These are phyloP conservation scores for Colletotrichum spinosum DNA, from an alignment of 2,329 filamentous ascomycete genomes.

Conservation along the genomic window DNA sequence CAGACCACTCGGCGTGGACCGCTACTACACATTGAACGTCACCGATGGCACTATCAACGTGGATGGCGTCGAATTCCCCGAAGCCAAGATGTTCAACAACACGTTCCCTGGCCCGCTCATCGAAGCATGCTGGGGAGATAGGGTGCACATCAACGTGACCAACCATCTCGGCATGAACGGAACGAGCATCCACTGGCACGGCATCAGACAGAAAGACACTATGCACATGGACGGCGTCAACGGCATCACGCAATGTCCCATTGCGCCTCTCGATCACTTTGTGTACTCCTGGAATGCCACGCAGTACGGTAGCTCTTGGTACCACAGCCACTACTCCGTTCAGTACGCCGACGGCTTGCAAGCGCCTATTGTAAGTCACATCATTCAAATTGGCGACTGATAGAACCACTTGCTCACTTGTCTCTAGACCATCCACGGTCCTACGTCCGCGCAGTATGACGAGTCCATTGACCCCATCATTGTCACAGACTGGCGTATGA, in stretches of 20 bases:
- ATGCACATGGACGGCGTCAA: constrained; percentile 44
- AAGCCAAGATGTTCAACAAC: constrained; percentile 43
- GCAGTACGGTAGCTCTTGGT: constrained; percentile 53
- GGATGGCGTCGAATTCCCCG: constrained; percentile 39
- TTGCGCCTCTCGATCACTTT: constrained; percentile 57
- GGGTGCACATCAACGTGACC: constrained; percentile 65
- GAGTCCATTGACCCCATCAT: constrained; percentile 36
- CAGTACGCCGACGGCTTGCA: constrained; percentile 63
- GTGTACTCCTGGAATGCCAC: constrained; percentile 46
- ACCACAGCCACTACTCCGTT: constrained; percentile 54
- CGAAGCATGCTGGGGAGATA: constrained; percentile 45
- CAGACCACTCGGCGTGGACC: constrained; percentile 38
- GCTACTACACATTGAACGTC: constrained; percentile 40
- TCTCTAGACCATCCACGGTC: constrained; percentile 37
- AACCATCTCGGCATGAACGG: constrained; percentile 67
- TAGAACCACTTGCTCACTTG: neutral
- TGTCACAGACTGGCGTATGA: constrained; percentile 37
- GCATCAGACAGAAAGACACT: constrained; percentile 56
- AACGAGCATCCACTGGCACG: constrained; percentile 65
- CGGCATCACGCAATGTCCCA: constrained; percentile 62
- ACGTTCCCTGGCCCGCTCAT: constrained; percentile 44
- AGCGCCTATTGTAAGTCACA: constrained; percentile 59
- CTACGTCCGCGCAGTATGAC: constrained; percentile 33
- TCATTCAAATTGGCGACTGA: neutral
- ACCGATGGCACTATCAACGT: constrained; percentile 38